phyloP scores from a whole-genome alignment of 2,329 filamentous ascomycete species.

The Mollisia scopiformis region DNA sequence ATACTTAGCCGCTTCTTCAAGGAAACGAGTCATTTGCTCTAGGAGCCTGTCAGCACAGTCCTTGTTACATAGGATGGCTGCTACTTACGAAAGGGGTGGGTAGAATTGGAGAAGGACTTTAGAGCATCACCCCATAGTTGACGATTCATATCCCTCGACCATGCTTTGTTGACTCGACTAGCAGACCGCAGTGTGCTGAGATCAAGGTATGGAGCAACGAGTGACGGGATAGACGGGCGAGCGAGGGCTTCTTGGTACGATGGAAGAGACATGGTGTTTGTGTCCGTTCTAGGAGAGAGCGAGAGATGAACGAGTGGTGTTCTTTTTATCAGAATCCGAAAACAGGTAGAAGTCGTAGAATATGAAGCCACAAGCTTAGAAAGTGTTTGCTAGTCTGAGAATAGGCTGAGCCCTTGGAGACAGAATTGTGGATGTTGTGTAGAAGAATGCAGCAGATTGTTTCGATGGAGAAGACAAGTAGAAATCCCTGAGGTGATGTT shows the following conservation, averaged over 20 bases:
- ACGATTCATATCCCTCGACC: constrained; percentile 13
- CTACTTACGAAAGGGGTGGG: constrained; percentile 20
- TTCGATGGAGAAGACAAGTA: too few species aligned
- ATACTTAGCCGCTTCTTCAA: neutral
- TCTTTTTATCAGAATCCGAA: too few species aligned
- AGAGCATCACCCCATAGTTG: constrained; percentile 30
- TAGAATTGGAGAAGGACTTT: constrained; percentile 9
- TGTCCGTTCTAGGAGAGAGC: too few species aligned
- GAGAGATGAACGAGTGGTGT: too few species aligned
- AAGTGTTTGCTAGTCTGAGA: too few species aligned
- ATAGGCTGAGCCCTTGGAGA: too few species aligned
- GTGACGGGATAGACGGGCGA: constrained; percentile 1
- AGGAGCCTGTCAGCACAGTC: neutral
- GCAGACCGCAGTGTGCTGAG: constrained; percentile 8
- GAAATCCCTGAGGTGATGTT: too few species aligned
- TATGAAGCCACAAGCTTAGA: too few species aligned
- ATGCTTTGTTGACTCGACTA: constrained; percentile 22
- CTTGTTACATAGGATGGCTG: neutral
- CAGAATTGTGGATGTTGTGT: too few species aligned
- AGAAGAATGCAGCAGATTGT: too few species aligned
- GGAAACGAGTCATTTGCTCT: neutral
- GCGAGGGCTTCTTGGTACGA: constrained; percentile 23
- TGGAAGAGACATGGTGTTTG: constrained; percentile 31
- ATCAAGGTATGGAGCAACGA: constrained; percentile 25
- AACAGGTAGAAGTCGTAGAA: too few species aligned